phyloP scores from a whole-genome alignment of 2,329 filamentous ascomycete species.

The Colletotrichum lindemuthianum region DNA sequence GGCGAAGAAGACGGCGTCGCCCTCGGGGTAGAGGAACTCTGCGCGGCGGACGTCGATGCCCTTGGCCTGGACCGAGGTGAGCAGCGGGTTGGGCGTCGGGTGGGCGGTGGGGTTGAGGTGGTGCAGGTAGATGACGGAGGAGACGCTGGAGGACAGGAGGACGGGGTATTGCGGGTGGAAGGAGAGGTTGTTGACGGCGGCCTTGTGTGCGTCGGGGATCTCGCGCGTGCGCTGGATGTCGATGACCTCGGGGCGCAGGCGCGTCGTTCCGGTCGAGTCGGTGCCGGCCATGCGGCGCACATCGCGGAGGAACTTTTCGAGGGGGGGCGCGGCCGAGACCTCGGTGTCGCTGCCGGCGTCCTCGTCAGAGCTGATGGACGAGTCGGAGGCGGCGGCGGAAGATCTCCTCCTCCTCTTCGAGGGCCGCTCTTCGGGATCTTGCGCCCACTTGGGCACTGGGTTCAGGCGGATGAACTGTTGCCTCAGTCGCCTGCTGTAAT shows the following conservation, averaged over 20 bases:
- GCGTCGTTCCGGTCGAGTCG: slow-evolving; percentile 63
- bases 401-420: slow-evolving; percentile 62
- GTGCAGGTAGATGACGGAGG: slow-evolving; percentile 87
- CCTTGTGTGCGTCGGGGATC: slow-evolving; percentile 80
- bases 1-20: slow-evolving; percentile 86
- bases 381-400: slow-evolving; percentile 56
- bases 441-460: slow-evolving; percentile 70
- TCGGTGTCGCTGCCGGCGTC: slow-evolving; percentile 68
- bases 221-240: slow-evolving; percentile 92
- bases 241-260: slow-evolving; percentile 85
- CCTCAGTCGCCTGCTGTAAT: slow-evolving; percentile 84
- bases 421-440: slow-evolving; percentile 59
- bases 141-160: slow-evolving; percentile 87
- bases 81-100: slow-evolving; percentile 84
- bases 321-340: slow-evolving; percentile 73
- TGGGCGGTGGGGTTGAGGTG: slow-evolving; percentile 82
- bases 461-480: slow-evolving; percentile 76
- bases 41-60: slow-evolving; percentile 86
- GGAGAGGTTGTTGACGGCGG: slow-evolving; percentile 81
- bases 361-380: slow-evolving; percentile 47
- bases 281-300: slow-evolving; percentile 71
- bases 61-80: slow-evolving; percentile 89
- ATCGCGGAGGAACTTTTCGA: slow-evolving; percentile 83
- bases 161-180: slow-evolving; percentile 93
- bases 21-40: slow-evolving; percentile 77